Conservation (phyloP, 1,139 yeast species). For the Wickerhamomyces sp. region DNA sequence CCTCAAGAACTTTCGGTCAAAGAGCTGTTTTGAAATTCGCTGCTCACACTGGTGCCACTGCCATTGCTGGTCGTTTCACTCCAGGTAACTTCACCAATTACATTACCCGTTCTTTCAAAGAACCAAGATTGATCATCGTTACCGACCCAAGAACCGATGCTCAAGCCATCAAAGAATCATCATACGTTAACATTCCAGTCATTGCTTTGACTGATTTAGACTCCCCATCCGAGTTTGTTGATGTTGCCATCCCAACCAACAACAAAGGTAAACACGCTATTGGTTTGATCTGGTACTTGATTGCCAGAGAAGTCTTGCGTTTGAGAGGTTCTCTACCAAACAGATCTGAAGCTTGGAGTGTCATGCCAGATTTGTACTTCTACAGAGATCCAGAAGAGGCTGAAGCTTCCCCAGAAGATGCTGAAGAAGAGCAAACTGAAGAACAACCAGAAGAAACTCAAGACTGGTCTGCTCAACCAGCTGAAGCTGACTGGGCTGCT, state of each 20-base stretch:
- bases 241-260: slow-evolving; percentile 99
- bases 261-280: slow-evolving; percentile 99
- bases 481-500: slow-evolving; percentile 75
- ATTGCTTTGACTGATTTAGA: slow-evolving; percentile 98
- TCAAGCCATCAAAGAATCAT: slow-evolving; percentile 99
- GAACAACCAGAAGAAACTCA: slow-evolving; percentile 50
- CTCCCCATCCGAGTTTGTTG: slow-evolving; percentile 98
- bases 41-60: slow-evolving; percentile 99
- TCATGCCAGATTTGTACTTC: slow-evolving; percentile 99
- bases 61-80: slow-evolving; percentile 99
- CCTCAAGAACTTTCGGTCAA: slow-evolving; percentile 99
- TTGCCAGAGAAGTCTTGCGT: slow-evolving; percentile 99
- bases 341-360: slow-evolving; percentile 97
- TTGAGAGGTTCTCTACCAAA: slow-evolving; percentile 96
- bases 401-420: slow-evolving; percentile 77
- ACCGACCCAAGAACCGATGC: slow-evolving; percentile 99
- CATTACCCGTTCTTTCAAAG: slow-evolving; percentile 99
- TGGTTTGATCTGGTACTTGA: slow-evolving; percentile 99
- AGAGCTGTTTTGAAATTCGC: slow-evolving; percentile 99
- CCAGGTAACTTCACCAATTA: slow-evolving; percentile 99
- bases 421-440: slow-evolving; percentile 59
- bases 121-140: slow-evolving; percentile 98
- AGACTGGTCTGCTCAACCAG: slow-evolving; percentile 73
- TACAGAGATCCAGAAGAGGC: slow-evolving; percentile 99
- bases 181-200: slow-evolving; percentile 99